These are phyloP conservation scores for Neurospora sp. DNA, from an alignment of 495 filamentous ascomycete species.

Conservation along the genomic window DNA sequence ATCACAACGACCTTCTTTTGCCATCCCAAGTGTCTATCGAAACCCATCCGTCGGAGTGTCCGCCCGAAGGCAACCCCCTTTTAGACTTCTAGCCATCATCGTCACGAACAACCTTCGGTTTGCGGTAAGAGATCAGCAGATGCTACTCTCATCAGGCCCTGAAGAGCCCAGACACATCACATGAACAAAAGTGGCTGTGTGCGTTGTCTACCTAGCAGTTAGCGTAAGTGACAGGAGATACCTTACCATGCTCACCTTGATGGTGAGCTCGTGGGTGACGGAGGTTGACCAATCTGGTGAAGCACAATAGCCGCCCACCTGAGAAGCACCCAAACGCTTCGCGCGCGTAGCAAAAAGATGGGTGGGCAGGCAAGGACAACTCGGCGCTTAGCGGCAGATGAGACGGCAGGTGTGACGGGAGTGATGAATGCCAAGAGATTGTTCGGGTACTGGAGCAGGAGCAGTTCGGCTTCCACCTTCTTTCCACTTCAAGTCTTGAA, in stretches of 20 bases:
- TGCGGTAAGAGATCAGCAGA: not conserved
- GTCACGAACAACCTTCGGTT: not conserved
- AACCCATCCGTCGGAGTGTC: not conserved
- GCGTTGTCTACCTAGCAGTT: not conserved
- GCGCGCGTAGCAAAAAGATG: not conserved
- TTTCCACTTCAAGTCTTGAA: not conserved
- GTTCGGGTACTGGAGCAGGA: not conserved
- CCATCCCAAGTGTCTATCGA: not conserved
- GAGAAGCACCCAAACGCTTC: not conserved
- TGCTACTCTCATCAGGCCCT: not conserved
- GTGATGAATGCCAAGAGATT: not conserved
- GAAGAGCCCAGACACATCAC: not conserved
- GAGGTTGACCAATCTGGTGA: no score
- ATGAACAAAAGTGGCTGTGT: not conserved
- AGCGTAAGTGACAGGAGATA: not conserved
- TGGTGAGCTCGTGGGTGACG: no score
- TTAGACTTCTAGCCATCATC: not conserved
- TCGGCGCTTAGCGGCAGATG: not conserved
- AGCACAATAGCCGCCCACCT: not conserved
- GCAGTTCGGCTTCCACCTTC: not conserved
- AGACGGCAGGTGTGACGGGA: not conserved
- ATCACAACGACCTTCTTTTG: not conserved
- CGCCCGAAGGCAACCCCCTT: not conserved
- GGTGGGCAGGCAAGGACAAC: not conserved
- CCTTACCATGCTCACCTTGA: no score